phyloP scores from a whole-genome alignment of 495 filamentous ascomycete genomes.

The Penicillium samsonianum region DNA sequence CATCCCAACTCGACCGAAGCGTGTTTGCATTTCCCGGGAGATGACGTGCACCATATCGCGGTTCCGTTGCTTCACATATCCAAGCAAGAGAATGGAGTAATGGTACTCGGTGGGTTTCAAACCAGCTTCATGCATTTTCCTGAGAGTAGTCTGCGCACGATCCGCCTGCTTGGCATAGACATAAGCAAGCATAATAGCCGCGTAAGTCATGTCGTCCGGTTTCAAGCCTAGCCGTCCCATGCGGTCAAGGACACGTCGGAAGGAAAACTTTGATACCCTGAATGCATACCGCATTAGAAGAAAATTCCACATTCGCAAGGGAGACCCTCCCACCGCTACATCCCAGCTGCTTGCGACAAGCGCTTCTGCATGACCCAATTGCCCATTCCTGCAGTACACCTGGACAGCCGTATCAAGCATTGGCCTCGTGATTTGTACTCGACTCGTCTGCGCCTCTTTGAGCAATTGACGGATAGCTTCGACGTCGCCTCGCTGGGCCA shows the following conservation, averaged over 20 bases:
- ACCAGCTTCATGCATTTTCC: slow-evolving; percentile 55
- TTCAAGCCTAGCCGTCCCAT: slow-evolving; percentile 61
- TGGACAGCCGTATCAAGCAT: slow-evolving; percentile 67
- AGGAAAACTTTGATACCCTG: slow-evolving; percentile 59
- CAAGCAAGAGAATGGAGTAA: slow-evolving; percentile 74
- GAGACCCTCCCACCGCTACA: slow-evolving; percentile 43
- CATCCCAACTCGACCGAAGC: slow-evolving; percentile 43
- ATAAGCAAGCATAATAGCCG: slow-evolving; percentile 70
- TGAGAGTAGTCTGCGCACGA: slow-evolving; percentile 66
- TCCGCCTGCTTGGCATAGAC: slow-evolving; percentile 59
- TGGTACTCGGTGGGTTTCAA: slow-evolving; percentile 66
- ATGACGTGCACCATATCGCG: slow-evolving; percentile 54
- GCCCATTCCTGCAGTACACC: slow-evolving; percentile 66
- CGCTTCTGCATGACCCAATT: slow-evolving; percentile 59
- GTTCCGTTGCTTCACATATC: slow-evolving; percentile 54
- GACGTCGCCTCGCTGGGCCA: slow-evolving; percentile 72
- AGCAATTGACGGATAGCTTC: slow-evolving; percentile 65
- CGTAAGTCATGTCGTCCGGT: slow-evolving; percentile 72
- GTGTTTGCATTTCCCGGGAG: slow-evolving; percentile 52
- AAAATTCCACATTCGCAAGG: slow-evolving; percentile 74
- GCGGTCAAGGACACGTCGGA: slow-evolving; percentile 58
- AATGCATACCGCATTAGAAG: slow-evolving; percentile 68
- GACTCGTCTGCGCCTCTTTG: slow-evolving; percentile 47
- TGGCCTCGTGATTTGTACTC: slow-evolving; percentile 44
- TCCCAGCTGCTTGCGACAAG: slow-evolving; percentile 51